Evolutionary conservation across 2,329 filamentous ascomycete species (phyloP).

Genomic region (Colletotrichum sidae): DNA sequence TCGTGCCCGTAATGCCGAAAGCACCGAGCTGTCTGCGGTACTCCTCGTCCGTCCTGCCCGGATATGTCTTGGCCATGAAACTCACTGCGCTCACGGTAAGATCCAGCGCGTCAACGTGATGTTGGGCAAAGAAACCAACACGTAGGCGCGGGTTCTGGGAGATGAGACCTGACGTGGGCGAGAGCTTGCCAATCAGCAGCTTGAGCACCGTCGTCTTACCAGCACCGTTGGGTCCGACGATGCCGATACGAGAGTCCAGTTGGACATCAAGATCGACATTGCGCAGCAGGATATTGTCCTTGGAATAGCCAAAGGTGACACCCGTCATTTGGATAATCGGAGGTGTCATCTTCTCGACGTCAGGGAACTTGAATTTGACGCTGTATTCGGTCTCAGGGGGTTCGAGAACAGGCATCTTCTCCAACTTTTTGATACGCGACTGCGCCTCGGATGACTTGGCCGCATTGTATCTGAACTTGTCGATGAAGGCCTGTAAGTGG

Average conservation of each 20-base stretch:
- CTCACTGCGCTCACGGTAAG: conserved; percentile 88
- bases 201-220: conserved; percentile 99
- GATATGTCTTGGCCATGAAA: conserved; percentile 95
- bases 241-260: conserved; percentile 96
- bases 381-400: conserved; percentile 93
- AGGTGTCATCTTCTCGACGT: conserved; percentile 96
- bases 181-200: conserved; percentile 89
- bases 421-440: conserved; percentile 98
- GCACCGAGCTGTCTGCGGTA: conserved; percentile 95
- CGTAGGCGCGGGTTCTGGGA: conserved; percentile 89
- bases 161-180: conserved; percentile 82
- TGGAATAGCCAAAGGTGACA: conserved; percentile 88
- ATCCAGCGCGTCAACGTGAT: conserved; percentile 97
- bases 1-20: conserved; percentile 91
- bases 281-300: conserved; percentile 81
- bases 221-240: conserved; percentile 98
- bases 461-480: conserved; percentile 99
- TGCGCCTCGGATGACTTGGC: conserved; percentile 99
- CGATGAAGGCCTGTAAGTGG: conserved; percentile 97
- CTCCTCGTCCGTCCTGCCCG: conserved; percentile 93
- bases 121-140: conserved; percentile 97
- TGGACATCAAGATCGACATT: conserved; percentile 97
- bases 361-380: conserved; percentile 96
- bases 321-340: conserved; percentile 98
- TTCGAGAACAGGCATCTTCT: conserved; percentile 94